Percentiles rank a stretch among this genome's conserved stretches.
Evolutionary conservation across 805 yeast genomes (phyloP).

Genomic region (Teunomyces cretensis): DNA sequence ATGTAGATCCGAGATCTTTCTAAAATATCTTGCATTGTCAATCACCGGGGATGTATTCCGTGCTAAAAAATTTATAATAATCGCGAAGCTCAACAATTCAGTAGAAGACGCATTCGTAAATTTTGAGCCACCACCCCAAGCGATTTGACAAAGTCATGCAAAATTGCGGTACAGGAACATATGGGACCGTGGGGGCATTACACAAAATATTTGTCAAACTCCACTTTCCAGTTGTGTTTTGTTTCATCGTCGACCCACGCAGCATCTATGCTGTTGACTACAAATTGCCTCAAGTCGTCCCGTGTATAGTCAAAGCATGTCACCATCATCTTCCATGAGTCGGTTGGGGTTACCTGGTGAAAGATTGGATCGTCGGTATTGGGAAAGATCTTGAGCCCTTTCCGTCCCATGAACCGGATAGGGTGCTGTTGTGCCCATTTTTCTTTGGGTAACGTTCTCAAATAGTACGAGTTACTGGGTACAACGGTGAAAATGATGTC

Average conservation of each 20-base stretch:
- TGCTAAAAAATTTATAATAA: too few relatives aligned
- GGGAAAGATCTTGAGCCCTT: background rate
- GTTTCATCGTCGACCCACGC: background rate
- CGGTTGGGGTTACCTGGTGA: background rate
- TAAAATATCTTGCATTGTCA: too few relatives aligned
- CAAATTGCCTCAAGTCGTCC: background rate
- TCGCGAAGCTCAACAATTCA: too few relatives aligned
- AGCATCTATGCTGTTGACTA: background rate
- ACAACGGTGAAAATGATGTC: conserved; percentile 24
- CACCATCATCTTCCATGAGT: background rate
- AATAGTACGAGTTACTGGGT: conserved; percentile 30
- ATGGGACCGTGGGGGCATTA: too few relatives aligned
- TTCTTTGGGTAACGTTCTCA: conserved; percentile 19
- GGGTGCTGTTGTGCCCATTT: background rate
- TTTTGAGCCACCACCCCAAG: too few relatives aligned
- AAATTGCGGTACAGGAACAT: too few relatives aligned
- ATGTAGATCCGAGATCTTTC: too few relatives aligned
- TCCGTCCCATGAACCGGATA: background rate
- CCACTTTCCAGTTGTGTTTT: background rate
- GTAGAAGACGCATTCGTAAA: too few relatives aligned
- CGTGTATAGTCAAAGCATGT: background rate
- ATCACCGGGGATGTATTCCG: too few relatives aligned
- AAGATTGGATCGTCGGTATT: background rate
- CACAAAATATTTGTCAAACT: background rate
- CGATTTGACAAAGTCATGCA: too few relatives aligned